These are phyloP conservation scores for Tympanopsis confertula DNA, from an alignment of 2,329 filamentous ascomycete genomes.

Conservation along the genomic window DNA sequence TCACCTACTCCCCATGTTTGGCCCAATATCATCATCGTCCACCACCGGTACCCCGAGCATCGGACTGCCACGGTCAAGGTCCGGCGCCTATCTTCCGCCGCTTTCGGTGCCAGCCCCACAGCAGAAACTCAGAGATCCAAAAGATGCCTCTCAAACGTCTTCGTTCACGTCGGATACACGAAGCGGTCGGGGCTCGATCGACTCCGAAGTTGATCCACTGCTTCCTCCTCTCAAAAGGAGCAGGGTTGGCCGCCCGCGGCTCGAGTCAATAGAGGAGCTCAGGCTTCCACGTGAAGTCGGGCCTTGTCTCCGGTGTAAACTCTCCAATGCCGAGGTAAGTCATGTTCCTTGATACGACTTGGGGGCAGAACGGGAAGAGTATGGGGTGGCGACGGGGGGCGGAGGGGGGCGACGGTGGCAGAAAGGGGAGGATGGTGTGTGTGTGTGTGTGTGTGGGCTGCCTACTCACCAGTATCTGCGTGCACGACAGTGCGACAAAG, in stretches of 20 bases:
- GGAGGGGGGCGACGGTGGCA: no score
- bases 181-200: constrained; percentile 22
- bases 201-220: constrained; percentile 36
- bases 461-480: no score
- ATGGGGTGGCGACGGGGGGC: no score
- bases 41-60: constrained; percentile 18
- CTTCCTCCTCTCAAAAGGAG: constrained; percentile 42
- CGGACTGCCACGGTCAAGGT: constrained; percentile 28
- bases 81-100: constrained; percentile 12
- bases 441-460: no score
- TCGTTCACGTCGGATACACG: constrained; percentile 27
- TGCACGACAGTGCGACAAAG: constrained; percentile 42
- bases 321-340: constrained; percentile 31
- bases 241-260: constrained; percentile 35
- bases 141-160: constrained; percentile 25
- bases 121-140: constrained; percentile 22
- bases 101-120: constrained; percentile 16
- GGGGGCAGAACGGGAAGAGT: no score
- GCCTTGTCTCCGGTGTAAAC: constrained; percentile 38
- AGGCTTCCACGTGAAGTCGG: constrained; percentile 32
- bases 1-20: no score
- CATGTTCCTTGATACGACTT: neutral
- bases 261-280: constrained; percentile 46
- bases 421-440: no score
- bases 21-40: neutral